phyloP scores from a whole-genome alignment of 1,284 basidiomycete genomes.

The Sporisorium sorghi region DNA sequence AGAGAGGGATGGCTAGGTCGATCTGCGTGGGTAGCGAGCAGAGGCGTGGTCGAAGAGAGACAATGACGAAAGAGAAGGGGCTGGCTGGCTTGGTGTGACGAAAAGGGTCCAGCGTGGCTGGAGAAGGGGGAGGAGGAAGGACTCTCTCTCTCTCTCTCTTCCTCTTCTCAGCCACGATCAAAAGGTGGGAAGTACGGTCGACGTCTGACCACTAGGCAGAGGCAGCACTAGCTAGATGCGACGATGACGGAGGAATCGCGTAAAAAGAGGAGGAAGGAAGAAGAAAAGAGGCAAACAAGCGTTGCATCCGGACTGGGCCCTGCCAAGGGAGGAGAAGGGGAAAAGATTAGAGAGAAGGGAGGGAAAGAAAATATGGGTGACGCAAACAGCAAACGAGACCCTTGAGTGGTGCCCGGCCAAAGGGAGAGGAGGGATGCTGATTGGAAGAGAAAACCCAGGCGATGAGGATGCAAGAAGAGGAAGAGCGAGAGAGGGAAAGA shows the following conservation, averaged over 20 bases:
- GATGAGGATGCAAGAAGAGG: not conserved
- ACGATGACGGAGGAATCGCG: conserved; percentile 13
- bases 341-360: too few species aligned
- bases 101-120: conserved; percentile 42
- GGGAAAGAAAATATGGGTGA: conserved; percentile 22
- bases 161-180: conserved; percentile 22
- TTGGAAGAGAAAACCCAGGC: conserved; percentile 7
- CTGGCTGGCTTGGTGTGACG: not conserved
- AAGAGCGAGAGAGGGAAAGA: too few species aligned
- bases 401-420: not conserved
- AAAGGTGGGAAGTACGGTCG: not conserved
- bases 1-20: not conserved
- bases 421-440: conserved; percentile 2
- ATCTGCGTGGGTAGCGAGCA: not conserved
- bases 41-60: conserved; percentile 4
- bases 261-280: conserved; percentile 1
- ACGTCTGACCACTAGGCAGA: not conserved
- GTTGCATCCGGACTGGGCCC: conserved; percentile 4
- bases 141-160: not conserved
- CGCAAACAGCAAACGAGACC: conserved; percentile 1
- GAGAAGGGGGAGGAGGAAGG: conserved; percentile 3
- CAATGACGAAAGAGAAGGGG: conserved; percentile 37
- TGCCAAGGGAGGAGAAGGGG: conserved; percentile 3
- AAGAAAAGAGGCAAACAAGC: too few species aligned
- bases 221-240: not conserved